Evolutionary conservation across 148 eudicot genomes (phyloP), one percentile per base, ranked within the genome.

Genomic region (Suaeda aralocaspica): DNA sequence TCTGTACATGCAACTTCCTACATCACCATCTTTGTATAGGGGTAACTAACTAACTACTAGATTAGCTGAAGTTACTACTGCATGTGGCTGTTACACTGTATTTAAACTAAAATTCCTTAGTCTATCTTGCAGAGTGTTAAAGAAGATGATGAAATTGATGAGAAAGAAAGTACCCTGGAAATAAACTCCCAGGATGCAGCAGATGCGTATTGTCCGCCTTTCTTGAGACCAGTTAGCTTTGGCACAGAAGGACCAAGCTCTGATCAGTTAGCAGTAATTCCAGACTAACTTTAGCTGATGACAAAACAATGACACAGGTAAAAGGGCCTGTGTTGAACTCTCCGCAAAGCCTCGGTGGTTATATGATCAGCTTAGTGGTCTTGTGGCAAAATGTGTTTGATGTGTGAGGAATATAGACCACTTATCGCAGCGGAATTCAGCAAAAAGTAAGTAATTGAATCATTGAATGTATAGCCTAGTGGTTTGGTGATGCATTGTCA

Each of bases 161-260:
- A 86, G 81, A 80, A 74, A 75, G 81, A 79, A 21, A 80, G 81
- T 67, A 56, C 48, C 60, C 24, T 81, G 77, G 88, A 81, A 66
- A 76, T 48, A 28, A 76, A 82, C 66, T 69, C 80, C 45, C 72
- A 74, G 74, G 84, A 81, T 44, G 95, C 95, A 9, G 74, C 84
- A 18, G 78, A 74, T 31, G 90, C 92, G 34, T 91, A 89, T 74
- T 72, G 84, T 61, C 90, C 95, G 62, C 97, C 97, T 7, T 89
- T 82, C 74, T 79, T 91, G 78, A 68, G 71, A 59, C 90, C 92
- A 6, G 55, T 76, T 57, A 68, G 76, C 69, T 56, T 64, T 29
- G 24, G 64, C 19, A 79, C 74, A 50, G 83, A 53, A 59, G 91
- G 79, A 76, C 84, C 92, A 24, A 84, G 86, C 75, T 87, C 89